Evolutionary conservation across 2,329 filamentous ascomycete genomes (phyloP).

Genomic region (Colletotrichum destructivum): DNA sequence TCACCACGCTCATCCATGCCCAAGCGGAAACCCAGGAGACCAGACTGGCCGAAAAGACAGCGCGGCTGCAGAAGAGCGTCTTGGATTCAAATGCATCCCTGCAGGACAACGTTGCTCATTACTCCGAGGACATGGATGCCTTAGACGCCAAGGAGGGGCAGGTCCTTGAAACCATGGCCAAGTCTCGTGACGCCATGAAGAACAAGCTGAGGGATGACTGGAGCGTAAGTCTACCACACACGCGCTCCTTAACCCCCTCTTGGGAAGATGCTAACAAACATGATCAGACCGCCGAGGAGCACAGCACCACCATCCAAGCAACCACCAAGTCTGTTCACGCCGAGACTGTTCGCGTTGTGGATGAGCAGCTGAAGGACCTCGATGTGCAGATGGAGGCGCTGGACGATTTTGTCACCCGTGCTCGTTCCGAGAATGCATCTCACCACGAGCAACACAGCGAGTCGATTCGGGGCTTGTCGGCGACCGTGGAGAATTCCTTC

Average conservation of each 20-base stretch:
- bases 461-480: slow-evolving; percentile 77
- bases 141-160: slow-evolving; percentile 81
- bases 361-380: slow-evolving; percentile 89
- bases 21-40: slow-evolving; percentile 82
- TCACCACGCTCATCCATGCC: slow-evolving; percentile 81
- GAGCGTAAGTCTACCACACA: slow-evolving; percentile 74
- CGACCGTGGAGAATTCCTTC: slow-evolving; percentile 81
- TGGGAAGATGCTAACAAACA: slow-evolving; percentile 48
- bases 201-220: slow-evolving; percentile 89
- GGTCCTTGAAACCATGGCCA: slow-evolving; percentile 79
- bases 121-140: slow-evolving; percentile 79
- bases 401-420: slow-evolving; percentile 90
- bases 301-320: slow-evolving; percentile 86
- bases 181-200: slow-evolving; percentile 84
- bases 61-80: slow-evolving; percentile 75
- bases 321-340: slow-evolving; percentile 91
- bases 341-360: slow-evolving; percentile 90
- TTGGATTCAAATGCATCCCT: slow-evolving; percentile 75
- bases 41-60: slow-evolving; percentile 76
- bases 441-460: slow-evolving; percentile 80
- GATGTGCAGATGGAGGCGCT: slow-evolving; percentile 90
- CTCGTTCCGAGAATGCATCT: slow-evolving; percentile 82
- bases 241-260: slow-evolving; percentile 61
- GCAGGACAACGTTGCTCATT: slow-evolving; percentile 75
- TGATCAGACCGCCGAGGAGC: slow-evolving; percentile 78